These are phyloP conservation scores for Clarkia xantiana DNA, from an alignment of 345 rosid genomes.

Conservation along the genomic window DNA sequence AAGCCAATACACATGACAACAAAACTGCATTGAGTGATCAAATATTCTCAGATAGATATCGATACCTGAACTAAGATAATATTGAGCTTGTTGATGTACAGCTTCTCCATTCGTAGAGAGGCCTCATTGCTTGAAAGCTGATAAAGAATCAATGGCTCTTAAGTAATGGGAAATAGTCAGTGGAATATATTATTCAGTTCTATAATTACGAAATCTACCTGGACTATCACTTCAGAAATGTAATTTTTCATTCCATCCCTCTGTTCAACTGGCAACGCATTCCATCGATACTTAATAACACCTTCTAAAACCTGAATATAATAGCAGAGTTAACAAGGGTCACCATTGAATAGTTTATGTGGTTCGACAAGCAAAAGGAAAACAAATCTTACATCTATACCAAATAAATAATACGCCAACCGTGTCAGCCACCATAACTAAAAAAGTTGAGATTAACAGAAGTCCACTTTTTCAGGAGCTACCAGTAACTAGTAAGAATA, in stretches of 20 bases:
- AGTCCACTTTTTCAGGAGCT: too few relatives aligned
- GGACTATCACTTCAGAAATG: constrained; percentile 96
- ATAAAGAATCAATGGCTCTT: constrained; percentile 2
- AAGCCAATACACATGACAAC: background rate
- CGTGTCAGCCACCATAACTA: too few relatives aligned
- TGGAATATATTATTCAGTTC: background rate
- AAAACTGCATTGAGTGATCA: background rate
- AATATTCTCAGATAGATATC: background rate
- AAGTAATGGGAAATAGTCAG: constrained; percentile 1
- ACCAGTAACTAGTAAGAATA: too few relatives aligned
- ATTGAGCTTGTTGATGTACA: constrained; percentile 90
- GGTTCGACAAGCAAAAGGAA: too few relatives aligned
- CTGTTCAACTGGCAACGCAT: constrained; percentile 88
- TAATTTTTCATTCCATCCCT: constrained; percentile 99
- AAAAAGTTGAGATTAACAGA: too few relatives aligned
- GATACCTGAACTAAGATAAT: constrained; percentile 90
- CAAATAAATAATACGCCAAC: too few relatives aligned
- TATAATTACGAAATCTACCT: constrained; percentile 27
- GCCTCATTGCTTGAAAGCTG: constrained; percentile 87
- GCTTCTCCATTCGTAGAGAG: constrained; percentile 73
- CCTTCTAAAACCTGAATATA: constrained; percentile 80
- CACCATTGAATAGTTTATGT: too few relatives aligned
- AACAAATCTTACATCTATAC: too few relatives aligned
- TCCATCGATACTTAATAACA: constrained; percentile 97
- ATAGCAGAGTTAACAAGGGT: background rate